Conservation (phyloP, 345 rosid genomes). For the Boechera retrofracta region DNA sequence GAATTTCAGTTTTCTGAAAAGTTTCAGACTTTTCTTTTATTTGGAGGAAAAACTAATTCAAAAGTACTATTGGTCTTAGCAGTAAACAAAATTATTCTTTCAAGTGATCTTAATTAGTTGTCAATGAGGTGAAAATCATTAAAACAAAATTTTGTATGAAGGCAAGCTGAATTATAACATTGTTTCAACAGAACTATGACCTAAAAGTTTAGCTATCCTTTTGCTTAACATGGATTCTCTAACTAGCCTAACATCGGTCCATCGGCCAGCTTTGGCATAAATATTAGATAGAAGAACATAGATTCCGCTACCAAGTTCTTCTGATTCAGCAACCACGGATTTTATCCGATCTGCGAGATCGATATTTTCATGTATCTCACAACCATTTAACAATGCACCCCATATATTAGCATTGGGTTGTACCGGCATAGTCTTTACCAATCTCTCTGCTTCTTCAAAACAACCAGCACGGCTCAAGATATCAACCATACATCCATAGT, state of each 20-base stretch:
- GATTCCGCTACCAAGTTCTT: slow-evolving; percentile 53
- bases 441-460: slow-evolving; percentile 54
- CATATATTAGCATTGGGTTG: slow-evolving; percentile 52
- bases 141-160: neutral
- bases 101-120: neutral
- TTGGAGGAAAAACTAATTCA: slow-evolving; percentile 7
- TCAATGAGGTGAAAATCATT: slow-evolving; percentile 7
- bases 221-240: slow-evolving; percentile 54
- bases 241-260: slow-evolving; percentile 51
- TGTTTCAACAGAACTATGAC: slow-evolving; percentile 54
- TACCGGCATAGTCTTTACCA: slow-evolving; percentile 50
- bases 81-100: neutral
- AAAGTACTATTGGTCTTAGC: slow-evolving; percentile 18
- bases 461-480: slow-evolving; percentile 61
- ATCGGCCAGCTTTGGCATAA: slow-evolving; percentile 58
- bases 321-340: slow-evolving; percentile 44
- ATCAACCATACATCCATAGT: slow-evolving; percentile 60
- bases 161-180: neutral
- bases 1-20: slow-evolving; percentile 25
- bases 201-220: slow-evolving; percentile 49
- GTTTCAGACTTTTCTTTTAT: slow-evolving; percentile 11
- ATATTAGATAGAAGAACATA: slow-evolving; percentile 56
- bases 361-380: slow-evolving; percentile 56
- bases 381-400: slow-evolving; percentile 64
- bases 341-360: slow-evolving; percentile 53